Conservation (phyloP, 2,329 filamentous ascomycete genomes). For the Alternaria dauci region DNA sequence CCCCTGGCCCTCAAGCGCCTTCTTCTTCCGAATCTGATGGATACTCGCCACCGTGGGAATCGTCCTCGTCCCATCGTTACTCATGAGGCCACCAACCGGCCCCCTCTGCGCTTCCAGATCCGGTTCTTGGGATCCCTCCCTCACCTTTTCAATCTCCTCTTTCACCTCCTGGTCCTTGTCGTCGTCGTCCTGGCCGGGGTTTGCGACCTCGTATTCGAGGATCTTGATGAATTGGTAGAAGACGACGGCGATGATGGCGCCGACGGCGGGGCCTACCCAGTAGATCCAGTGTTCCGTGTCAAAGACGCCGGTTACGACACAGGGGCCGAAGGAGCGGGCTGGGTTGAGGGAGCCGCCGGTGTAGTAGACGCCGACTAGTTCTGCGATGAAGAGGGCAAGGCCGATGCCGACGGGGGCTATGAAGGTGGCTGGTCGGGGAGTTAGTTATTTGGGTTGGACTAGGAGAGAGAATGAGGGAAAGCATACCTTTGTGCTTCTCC, state of each 20-base stretch:
- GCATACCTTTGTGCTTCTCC: slow-evolving; percentile 70
- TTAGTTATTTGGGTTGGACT: slow-evolving; percentile 5
- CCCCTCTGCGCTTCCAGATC: background rate
- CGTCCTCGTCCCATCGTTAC: background rate
- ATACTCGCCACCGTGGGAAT: background rate
- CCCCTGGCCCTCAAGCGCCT: background rate
- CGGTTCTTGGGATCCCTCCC: slow-evolving; percentile 10
- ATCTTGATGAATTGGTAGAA: slow-evolving; percentile 61
- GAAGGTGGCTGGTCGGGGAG: slow-evolving; percentile 62
- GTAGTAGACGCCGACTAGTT: slow-evolving; percentile 61
- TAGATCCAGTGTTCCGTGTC: slow-evolving; percentile 59
- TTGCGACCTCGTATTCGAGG: slow-evolving; percentile 49
- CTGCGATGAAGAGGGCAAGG: slow-evolving; percentile 71
- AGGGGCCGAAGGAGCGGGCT: slow-evolving; percentile 57
- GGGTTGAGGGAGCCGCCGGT: slow-evolving; percentile 58
- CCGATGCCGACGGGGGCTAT: slow-evolving; percentile 77
- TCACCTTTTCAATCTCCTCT: slow-evolving; percentile 25
- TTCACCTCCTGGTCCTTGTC: slow-evolving; percentile 34
- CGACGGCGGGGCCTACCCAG: slow-evolving; percentile 57
- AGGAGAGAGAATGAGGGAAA: background rate
- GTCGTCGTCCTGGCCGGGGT: slow-evolving; percentile 48
- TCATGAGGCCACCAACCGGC: background rate
- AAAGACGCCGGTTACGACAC: slow-evolving; percentile 53
- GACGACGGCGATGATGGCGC: slow-evolving; percentile 56
- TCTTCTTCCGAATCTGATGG: background rate